Percentiles rank a stretch among this genome's conserved stretches.
These are phyloP conservation scores for Stagonosporopsis chrysanthemi DNA, from an alignment of 2,329 filamentous ascomycete species.

Conservation along the genomic window DNA sequence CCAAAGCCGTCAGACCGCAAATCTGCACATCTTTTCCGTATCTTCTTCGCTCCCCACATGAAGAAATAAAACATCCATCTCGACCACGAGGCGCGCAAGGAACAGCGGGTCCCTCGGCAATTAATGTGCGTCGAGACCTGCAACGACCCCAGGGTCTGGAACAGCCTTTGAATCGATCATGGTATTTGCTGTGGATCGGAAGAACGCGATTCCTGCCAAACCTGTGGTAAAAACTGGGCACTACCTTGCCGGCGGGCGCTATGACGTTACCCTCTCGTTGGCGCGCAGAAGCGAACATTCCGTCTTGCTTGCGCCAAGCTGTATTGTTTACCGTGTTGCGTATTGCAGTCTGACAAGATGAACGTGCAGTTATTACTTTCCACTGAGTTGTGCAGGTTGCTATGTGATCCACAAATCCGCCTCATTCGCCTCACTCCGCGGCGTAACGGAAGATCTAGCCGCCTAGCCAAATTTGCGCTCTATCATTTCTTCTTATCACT, in stretches of 20 bases:
- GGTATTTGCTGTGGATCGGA: conserved; percentile 16
- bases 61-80: conserved; percentile 8
- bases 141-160: conserved; percentile 16
- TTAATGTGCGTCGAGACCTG: conserved; percentile 16
- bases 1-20: conserved; percentile 2
- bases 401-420: neutral
- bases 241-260: neutral
- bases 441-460: neutral
- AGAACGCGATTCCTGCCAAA: conserved; percentile 1
- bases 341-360: neutral
- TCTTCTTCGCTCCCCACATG: neutral
- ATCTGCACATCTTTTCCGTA: conserved; percentile 14
- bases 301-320: neutral
- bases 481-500: neutral
- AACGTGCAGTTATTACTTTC: too few species aligned
- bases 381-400: neutral
- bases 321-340: neutral
- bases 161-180: conserved; percentile 16
- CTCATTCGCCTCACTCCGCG: neutral
- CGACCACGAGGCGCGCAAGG: conserved; percentile 9
- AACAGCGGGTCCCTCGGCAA: conserved; percentile 7
- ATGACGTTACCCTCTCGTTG: conserved; percentile 11
- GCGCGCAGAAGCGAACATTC: neutral
- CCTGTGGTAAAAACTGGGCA: conserved; percentile 9
- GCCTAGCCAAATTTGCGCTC: neutral